Conservation (phyloP, 2,329 filamentous ascomycete genomes). For the Paecilomyces variotii region DNA sequence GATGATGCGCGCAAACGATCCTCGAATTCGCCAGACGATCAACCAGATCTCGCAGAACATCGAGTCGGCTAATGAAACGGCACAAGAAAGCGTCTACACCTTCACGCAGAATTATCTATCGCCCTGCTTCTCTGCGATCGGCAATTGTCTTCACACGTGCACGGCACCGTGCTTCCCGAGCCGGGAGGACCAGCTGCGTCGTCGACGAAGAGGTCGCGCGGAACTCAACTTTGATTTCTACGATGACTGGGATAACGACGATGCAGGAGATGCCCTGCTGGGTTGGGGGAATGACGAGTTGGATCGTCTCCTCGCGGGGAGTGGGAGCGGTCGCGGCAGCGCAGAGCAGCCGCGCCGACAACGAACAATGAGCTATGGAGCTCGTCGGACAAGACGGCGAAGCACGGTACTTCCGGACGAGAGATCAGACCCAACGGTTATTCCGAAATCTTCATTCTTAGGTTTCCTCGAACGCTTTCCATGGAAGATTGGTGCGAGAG, state of each 20-base stretch:
- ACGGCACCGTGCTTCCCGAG: constrained; percentile 62
- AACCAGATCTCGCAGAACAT: constrained; percentile 88
- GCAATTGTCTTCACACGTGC: constrained; percentile 57
- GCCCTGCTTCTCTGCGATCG: constrained; percentile 66
- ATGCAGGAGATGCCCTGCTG: constrained; percentile 52
- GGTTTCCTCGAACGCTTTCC: constrained; percentile 78
- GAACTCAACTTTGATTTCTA: constrained; percentile 95
- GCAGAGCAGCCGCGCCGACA: constrained; percentile 62
- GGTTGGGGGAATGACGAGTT: constrained; percentile 80
- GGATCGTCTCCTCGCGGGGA: constrained; percentile 70
- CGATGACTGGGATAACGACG: constrained; percentile 81
- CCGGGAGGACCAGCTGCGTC: constrained; percentile 64
- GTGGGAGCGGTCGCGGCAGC: constrained; percentile 34
- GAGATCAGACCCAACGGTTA: constrained; percentile 69
- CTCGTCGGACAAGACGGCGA: constrained; percentile 53
- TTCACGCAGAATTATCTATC: constrained; percentile 79
- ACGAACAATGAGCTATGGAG: constrained; percentile 84
- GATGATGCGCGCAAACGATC: constrained; percentile 62
- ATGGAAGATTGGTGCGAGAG: constrained; percentile 71
- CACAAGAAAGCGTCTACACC: constrained; percentile 83
- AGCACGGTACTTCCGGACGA: constrained; percentile 47
- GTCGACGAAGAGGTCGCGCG: constrained; percentile 58
- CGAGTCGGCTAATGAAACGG: constrained; percentile 81
- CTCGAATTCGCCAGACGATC: constrained; percentile 84
- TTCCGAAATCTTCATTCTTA: constrained; percentile 75